These are phyloP conservation scores for Myrica gale DNA, from an alignment of 306 rosid genomes.

Conservation along the genomic window DNA sequence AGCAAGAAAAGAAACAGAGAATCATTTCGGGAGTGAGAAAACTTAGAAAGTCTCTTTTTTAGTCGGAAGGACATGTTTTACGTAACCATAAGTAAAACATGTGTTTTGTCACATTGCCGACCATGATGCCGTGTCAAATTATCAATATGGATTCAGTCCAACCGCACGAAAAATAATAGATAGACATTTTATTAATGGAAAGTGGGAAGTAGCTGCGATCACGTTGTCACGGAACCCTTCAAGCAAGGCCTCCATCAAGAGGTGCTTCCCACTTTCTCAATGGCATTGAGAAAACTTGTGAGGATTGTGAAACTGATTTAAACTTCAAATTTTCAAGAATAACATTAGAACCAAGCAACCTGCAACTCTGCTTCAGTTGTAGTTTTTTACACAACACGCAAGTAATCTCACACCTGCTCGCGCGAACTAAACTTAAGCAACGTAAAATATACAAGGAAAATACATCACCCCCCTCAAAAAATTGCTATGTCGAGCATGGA, in stretches of 20 bases:
- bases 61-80: background rate
- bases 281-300: background rate
- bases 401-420: slow-evolving; percentile 30
- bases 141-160: no score
- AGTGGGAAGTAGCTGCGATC: background rate
- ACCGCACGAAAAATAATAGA: no score
- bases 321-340: background rate
- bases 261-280: background rate
- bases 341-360: background rate
- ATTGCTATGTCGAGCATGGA: slow-evolving; percentile 36
- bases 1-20: no score
- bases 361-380: slow-evolving; percentile 20
- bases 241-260: background rate
- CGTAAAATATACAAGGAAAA: slow-evolving; percentile 48
- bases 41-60: no score
- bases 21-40: no score
- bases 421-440: slow-evolving; percentile 40
- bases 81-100: background rate
- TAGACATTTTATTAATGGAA: no score
- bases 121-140: no score
- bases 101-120: no score
- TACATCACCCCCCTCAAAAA: slow-evolving; percentile 51
- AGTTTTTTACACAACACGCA: slow-evolving; percentile 27
- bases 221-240: background rate
- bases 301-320: background rate